Evolutionary conservation across 2,329 filamentous ascomycete genomes (phyloP), one percentile per base, ranked within the genome.

Genomic region (Rutstroemia sp.): DNA sequence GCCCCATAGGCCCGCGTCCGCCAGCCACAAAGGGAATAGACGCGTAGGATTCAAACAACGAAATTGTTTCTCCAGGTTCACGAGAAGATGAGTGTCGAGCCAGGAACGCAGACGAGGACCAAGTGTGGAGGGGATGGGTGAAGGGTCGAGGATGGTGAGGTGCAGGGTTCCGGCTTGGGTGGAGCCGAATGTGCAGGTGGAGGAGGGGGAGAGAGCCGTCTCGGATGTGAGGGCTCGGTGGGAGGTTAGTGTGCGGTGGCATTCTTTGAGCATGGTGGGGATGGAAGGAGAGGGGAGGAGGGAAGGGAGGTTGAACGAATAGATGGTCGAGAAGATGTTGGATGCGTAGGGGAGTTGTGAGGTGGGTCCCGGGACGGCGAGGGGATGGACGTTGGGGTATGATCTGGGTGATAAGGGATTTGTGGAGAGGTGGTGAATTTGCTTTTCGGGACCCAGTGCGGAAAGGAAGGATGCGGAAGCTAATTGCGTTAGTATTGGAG

Each of bases 111-210:
- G 71, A 1, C 72, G 71, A 0, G 80, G 81, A 0, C 85, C 86
- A 23, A 82, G 72, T 0, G 78, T 82, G 1, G 74, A 70, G 3
- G 77, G 71, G 0, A 78, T 72, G 0, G 86, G 86, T 7, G 79
- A 71, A 0, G 85, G 82, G 57, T 88, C 82, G 60, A 88, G 79
- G 18, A 88, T 70, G 0, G 79, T 78, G 16, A 88, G 69, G 58
- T 85, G 77, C 12, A 88, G 68, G 19, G 74, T 72, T 1, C 85
- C 83, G 0, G 42, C n/a, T 39, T 30, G 19, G 30, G 18, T 27
- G 8, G 16, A n/a, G 23, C 8, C 46, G 16, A 37, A 21, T 41
- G 39, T 23, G 12, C 39, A 42, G 21, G 39, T 38, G 7, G 48
- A 23, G 7, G 39, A 23, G 12, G 47, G 19, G 1, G 56, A 38